Evolutionary conservation across 2,329 filamentous ascomycete species (phyloP).

Genomic region (Neopestalotiopsis sp.): DNA sequence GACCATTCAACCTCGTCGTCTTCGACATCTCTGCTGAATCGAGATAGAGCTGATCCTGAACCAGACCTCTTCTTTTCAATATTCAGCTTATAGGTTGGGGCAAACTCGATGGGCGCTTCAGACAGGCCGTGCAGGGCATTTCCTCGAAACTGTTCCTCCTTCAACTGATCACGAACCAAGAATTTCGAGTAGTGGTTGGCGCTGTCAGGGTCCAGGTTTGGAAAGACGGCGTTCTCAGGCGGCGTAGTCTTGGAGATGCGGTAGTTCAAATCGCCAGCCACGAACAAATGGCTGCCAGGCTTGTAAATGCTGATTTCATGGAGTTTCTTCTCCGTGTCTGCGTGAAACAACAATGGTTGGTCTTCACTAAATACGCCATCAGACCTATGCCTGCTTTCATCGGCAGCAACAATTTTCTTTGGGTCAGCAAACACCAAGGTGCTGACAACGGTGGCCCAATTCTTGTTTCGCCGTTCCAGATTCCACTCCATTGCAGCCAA

Average conservation of each 20-base stretch:
- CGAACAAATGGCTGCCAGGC: conserved; percentile 77
- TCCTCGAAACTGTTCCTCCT: conserved; percentile 69
- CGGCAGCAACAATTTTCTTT: conserved; percentile 41
- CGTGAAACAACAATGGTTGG: conserved; percentile 30
- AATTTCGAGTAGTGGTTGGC: conserved; percentile 69
- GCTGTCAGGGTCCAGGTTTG: conserved; percentile 59
- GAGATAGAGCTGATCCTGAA: conserved; percentile 15
- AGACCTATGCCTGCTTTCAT: conserved; percentile 6
- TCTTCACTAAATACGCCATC: conserved; percentile 23
- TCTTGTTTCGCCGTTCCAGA: conserved; percentile 76
- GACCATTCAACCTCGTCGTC: conserved; percentile 60
- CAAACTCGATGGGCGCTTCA: conserved; percentile 78
- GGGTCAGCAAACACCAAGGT: conserved; percentile 76
- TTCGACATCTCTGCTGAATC: conserved; percentile 28
- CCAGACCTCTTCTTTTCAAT: conserved; percentile 32
- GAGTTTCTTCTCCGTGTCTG: conserved; percentile 44
- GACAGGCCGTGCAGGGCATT: conserved; percentile 78
- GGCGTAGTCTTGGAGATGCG: conserved; percentile 76
- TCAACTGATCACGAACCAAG: conserved; percentile 80
- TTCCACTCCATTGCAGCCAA: conserved; percentile 87
- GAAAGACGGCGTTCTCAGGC: conserved; percentile 66
- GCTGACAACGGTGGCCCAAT: conserved; percentile 86
- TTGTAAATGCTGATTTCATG: conserved; percentile 74
- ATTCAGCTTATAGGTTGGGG: conserved; percentile 93
- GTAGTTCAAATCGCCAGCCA: conserved; percentile 95